Conservation (phyloP, 2,329 filamentous ascomycete species). For the Lachnellula hyalina region DNA sequence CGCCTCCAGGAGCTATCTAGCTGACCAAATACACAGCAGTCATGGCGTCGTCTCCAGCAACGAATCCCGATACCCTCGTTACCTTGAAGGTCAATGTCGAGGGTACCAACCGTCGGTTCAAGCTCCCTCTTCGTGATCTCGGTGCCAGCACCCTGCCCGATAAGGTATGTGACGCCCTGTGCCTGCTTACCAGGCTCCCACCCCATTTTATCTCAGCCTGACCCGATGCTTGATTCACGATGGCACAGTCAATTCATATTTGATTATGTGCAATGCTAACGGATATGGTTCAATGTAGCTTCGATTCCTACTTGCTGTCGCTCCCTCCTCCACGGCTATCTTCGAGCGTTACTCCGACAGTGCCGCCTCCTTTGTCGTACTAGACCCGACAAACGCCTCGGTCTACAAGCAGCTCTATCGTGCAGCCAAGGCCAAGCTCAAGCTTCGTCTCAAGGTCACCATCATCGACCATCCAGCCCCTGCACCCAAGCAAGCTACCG, state of each 20-base stretch:
- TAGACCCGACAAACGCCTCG: conserved; percentile 70
- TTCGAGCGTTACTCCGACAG: conserved; percentile 97
- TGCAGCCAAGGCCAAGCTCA: conserved; percentile 95
- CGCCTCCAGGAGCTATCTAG: conserved; percentile 11
- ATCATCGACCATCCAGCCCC: conserved; percentile 34
- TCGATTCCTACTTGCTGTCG: conserved; percentile 61
- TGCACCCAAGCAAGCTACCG: conserved; percentile 36
- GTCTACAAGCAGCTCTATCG: conserved; percentile 97
- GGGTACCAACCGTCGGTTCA: conserved; percentile 74
- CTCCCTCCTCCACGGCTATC: conserved; percentile 54
- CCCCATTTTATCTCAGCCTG: conserved; percentile 4
- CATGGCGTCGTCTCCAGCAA: conserved; percentile 29
- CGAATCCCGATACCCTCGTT: conserved; percentile 63
- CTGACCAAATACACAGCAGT: conserved; percentile 23
- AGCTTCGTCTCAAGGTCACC: conserved; percentile 81
- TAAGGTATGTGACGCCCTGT: conserved; percentile 59
- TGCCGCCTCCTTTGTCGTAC: conserved; percentile 70
- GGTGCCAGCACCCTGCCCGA: conserved; percentile 66
- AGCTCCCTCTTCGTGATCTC: conserved; percentile 83
- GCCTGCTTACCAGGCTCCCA: conserved; percentile 13
- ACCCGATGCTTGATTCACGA: neutral
- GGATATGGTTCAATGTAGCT: conserved; percentile 47
- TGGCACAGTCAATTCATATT: neutral
- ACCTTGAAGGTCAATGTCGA: conserved; percentile 80
- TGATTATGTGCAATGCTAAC: conserved; percentile 19